Base-by-base conservation (phyloP, 495 filamentous ascomycete species). In the Penicillium riverlandense region DNA sequence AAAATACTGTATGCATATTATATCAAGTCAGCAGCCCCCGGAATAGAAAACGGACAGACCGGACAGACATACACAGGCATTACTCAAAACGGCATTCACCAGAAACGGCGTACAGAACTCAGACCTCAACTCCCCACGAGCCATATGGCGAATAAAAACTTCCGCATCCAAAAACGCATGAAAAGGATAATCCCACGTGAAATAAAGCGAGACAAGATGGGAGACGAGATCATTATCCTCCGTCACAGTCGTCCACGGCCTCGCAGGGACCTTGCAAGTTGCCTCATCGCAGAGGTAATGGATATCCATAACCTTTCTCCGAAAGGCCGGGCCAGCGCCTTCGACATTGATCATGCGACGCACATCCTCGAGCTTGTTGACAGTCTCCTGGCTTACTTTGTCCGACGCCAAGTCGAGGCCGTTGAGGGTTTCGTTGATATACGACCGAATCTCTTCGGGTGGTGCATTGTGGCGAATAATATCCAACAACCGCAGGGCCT, bases 111-210 rank as follows among this genome's bases (percentile, higher is more conserved):
- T 72, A 56, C 75, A 79, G 55, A 74, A 72, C 48, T 67, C 54
- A 11, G 59, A 61, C 2, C 50, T 50, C 9, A 54, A 32, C 15
- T 66, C 48, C 0, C 57, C 61, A 15, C 16, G 32, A 0, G 41
- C 49, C 67, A 78, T 75, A 54, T 78, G 67, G 12, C 49, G 54
- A 11, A 77, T 41, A 52, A 79, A 77, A 11, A 76, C 63, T 31
- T 66, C 63, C 16, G 60, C 54, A 34, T 77, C 72, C 38, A 79
- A 46, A 51, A 69, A 69, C 7, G 61, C 53, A 56, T 67, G 58
- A 22, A 75, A 72, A n/a, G 71, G 66, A 48, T 75, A 74, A 49
- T 76, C 69, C 74, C 74, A 78, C 6, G 70, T 67, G 56, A 80
- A 78, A 50, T 75, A 80, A 3, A 74, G 41, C 16, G 70, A 73